phyloP scores from a whole-genome alignment of 495 filamentous ascomycete species.

The Extremus antarcticus region DNA sequence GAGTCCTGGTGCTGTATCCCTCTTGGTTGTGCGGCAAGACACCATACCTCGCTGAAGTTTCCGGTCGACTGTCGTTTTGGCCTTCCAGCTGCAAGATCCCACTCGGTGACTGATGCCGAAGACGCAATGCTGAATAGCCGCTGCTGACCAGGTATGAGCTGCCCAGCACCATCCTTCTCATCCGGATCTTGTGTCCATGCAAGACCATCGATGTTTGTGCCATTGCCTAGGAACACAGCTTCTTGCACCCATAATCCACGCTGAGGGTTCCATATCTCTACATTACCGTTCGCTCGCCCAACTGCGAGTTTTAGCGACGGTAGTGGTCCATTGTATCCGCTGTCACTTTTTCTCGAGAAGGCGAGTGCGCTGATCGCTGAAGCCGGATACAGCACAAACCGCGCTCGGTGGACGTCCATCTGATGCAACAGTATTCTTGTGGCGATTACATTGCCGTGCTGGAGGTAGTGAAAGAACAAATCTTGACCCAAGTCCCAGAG shows the following conservation, averaged over 20 bases:
- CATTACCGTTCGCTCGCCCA: constrained; percentile 87
- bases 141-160: constrained; percentile 56
- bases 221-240: constrained; percentile 70
- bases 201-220: constrained; percentile 78
- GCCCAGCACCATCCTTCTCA: constrained; percentile 47
- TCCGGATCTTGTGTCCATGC: constrained; percentile 84
- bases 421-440: neutral
- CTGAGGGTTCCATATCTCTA: constrained; percentile 95
- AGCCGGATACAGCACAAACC: constrained; percentile 89
- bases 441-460: neutral
- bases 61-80: constrained; percentile 75
- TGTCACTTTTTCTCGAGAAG: constrained; percentile 68
- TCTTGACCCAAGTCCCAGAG: neutral
- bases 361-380: constrained; percentile 88
- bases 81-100: constrained; percentile 70
- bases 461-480: neutral
- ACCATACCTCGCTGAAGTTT: constrained; percentile 95
- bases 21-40: constrained; percentile 76
- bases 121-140: constrained; percentile 95
- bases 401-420: constrained; percentile 96
- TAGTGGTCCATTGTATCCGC: constrained; percentile 37
- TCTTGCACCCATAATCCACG: constrained; percentile 84
- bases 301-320: constrained; percentile 67
- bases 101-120: constrained; percentile 83
- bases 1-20: constrained; percentile 33